Evolutionary conservation across 169 alveolate species (phyloP), one percentile per base, ranked within the genome.

Genomic region (Theileria parva): DNA sequence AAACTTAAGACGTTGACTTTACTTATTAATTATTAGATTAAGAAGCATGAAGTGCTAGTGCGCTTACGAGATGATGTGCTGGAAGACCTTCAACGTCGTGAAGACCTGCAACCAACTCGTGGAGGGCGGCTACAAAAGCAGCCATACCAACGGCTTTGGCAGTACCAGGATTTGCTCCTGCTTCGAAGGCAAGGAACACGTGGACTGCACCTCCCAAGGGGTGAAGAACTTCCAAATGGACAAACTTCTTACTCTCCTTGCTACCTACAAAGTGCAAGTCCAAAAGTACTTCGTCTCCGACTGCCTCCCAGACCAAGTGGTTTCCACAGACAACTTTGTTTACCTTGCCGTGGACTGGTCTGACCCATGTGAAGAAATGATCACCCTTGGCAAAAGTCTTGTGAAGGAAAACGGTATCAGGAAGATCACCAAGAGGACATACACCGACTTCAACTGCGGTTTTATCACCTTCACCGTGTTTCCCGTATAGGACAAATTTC

Each of bases 341-440:
- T 11, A 44, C 53, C 53, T 44, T 44, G 17, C 17, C 66, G 15
- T 57, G 66, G 1, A 57, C 66, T 57, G 66, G 66, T 8, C 32
- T 57, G n/a, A 57, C 66, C 66, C 66, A 57, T 19, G 66, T 57
- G 8, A 57, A 57, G 66, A 57, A 57, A 13, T 57, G 66, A 2
- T 57, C 66, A 57, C 66, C 66, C 28, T 57, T 19, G 13, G 2
- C 15, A 8, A 57, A 19, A 0, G 66, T 21, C 30, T 57, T 57
- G 28, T 57, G 66, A 5, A 57, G 34, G 66, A 57, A 57, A 2
- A 57, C 66, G 8, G 53, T 44, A 13, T 7, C 53, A 11, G 53
- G 53, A 44, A 44, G 53, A 44, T 4, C 17, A 11, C 66, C 66
- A 3, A 57, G 66, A 2, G 66, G 66, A 32, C 66, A 57, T 57